Evolutionary conservation across 83 land plant genomes (phyloP), one percentile per base, ranked within the genome.

Genomic region (Thuja plicata): DNA sequence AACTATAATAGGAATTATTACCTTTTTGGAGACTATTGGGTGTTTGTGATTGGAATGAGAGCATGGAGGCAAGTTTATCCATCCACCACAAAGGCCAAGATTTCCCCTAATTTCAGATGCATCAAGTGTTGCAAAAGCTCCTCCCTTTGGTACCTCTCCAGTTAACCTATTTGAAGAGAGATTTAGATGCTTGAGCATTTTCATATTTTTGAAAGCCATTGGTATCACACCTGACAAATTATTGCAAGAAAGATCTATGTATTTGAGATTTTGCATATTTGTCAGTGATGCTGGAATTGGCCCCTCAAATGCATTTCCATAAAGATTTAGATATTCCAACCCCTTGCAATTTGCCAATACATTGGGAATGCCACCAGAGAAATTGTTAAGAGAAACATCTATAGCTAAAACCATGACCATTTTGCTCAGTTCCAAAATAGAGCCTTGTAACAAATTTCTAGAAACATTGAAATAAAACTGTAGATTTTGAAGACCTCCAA

Each of bases 81-180:
- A 11, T 16, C 34, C 90, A 3, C 92, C 92, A 83, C 92, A 91
- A 3, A 91, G 89, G 0, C 54, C 50, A 13, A 17, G 38, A 81
- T 91, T 91, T 57, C 92, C 92, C 13, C 38, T 12, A n/a, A 87
- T 50, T 9, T 86, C 60, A 15, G 30, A 8, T 2, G 41, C 90
- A 41, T 32, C 83, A 54, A 86, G 15, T 19, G 15, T 86, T 15
- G 55, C 40, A 12, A 93, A 93, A 2, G 87, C 16, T 32, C 89
- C 91, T 10, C 87, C 85, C 1, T 50, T 76, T 8, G 94, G 94
- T 24, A 93, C 60, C 34, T 52, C 78, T 7, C 93, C 94, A 35
- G 74, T 88, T 3, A 93, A 78, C 52, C 82, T 71, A 60, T 95
- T 95, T 84, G 87, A 88, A 15, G 92, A 90, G 32, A 95, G 87